phyloP scores from a whole-genome alignment of 176 grass and related monocot genomes.

The Bonia amplexicaulis region DNA sequence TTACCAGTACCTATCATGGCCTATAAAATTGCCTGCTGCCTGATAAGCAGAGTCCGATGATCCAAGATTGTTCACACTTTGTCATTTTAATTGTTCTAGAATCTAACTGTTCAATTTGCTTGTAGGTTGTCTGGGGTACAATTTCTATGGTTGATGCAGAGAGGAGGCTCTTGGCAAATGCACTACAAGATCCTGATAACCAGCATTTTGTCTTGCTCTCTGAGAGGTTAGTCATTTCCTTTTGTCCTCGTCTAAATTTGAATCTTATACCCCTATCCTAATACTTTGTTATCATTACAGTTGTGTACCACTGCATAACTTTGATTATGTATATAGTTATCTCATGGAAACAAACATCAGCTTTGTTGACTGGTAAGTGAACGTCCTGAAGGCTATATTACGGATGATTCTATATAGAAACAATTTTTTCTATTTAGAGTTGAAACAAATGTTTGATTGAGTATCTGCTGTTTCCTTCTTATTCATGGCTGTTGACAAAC shows the following conservation, averaged over 20 bases:
- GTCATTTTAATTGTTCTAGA: background rate
- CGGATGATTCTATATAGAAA: background rate
- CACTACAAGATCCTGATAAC: constrained; percentile 87
- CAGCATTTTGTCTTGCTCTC: constrained; percentile 95
- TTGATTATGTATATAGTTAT: constrained; percentile 98
- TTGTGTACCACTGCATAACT: constrained; percentile 95
- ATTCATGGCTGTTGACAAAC: background rate
- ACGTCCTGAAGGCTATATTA: constrained; percentile 6
- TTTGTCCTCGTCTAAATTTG: constrained; percentile 16
- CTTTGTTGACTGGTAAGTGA: constrained; percentile 94
- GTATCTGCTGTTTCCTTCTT: background rate
- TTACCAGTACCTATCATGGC: background rate
- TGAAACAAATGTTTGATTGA: constrained; percentile 9
- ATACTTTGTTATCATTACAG: constrained; percentile 43
- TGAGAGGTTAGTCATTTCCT: constrained; percentile 56
- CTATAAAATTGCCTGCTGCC: background rate
- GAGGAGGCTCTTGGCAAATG: constrained; percentile 88
- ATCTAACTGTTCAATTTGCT: constrained; percentile 12
- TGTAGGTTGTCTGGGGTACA: constrained; percentile 84
- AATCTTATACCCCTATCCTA: constrained; percentile 14
- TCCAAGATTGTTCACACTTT: background rate
- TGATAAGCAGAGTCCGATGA: background rate
- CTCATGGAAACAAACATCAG: constrained; percentile 92
- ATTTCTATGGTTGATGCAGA: constrained; percentile 98
- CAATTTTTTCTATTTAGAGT: background rate